A percentile compares a stretch with the other conserved stretches of the same genome.
phyloP scores from a whole-genome alignment of 352 stramenopile genomes.

The Pythium sukuiense region DNA sequence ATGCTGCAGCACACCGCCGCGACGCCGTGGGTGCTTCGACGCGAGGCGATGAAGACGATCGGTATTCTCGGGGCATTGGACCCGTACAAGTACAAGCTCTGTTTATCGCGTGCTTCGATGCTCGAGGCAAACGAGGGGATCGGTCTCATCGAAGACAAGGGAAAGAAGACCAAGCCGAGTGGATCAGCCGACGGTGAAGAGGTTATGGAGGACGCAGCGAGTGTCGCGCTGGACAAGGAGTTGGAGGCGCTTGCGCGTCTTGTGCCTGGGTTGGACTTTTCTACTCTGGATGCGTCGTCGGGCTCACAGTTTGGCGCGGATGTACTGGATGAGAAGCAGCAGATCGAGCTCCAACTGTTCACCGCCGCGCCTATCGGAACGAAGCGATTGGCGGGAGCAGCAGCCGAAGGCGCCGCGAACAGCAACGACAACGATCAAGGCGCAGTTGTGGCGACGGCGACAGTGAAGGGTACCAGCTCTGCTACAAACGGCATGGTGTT shows the following conservation, averaged over 20 bases:
- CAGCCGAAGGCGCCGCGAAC: neutral
- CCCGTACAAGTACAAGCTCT: conserved; percentile 94
- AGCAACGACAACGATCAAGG: neutral
- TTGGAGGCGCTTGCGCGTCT: conserved; percentile 19
- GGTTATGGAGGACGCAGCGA: conserved; percentile 15
- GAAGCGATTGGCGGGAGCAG: conserved; percentile 33
- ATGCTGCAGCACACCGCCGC: conserved; percentile 92
- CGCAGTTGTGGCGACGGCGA: neutral
- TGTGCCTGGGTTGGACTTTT: conserved; percentile 41
- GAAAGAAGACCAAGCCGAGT: conserved; percentile 42
- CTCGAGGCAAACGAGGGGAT: conserved; percentile 60
- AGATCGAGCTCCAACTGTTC: conserved; percentile 86
- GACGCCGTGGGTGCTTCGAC: conserved; percentile 90
- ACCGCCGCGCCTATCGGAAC: conserved; percentile 86
- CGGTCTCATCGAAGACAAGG: conserved; percentile 24
- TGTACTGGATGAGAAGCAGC: conserved; percentile 80
- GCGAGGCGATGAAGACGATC: conserved; percentile 96
- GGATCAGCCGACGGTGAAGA: conserved; percentile 14
- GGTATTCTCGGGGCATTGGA: conserved; percentile 95
- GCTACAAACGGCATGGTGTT: conserved; percentile 29
- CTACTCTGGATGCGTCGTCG: conserved; percentile 58
- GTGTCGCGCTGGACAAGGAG: conserved; percentile 17
- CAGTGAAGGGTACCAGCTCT: conserved; percentile 9
- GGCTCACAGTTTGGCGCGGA: conserved; percentile 56
- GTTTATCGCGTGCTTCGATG: conserved; percentile 64